Percentiles rank a stretch among this genome's conserved stretches.
Conservation (phyloP, 2,329 filamentous ascomycete species). For the Hirsutella minnesotensis region DNA sequence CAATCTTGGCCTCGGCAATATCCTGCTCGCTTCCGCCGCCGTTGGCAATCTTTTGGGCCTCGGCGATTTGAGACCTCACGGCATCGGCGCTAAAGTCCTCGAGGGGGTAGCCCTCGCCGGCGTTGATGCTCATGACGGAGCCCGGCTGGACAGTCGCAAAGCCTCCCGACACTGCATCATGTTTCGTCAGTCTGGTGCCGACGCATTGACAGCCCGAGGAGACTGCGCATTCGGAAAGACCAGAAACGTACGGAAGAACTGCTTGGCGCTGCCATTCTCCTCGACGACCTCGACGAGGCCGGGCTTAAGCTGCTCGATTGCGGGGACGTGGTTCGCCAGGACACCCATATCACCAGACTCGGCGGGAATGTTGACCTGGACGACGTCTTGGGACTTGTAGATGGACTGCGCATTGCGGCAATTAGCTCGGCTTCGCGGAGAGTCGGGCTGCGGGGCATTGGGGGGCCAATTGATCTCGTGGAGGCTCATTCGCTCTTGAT, state of each 20-base stretch:
- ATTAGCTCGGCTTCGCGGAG: slow-evolving; percentile 28
- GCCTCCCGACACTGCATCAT: slow-evolving; percentile 69
- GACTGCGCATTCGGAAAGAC: too few species aligned
- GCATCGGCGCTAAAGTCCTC: slow-evolving; percentile 94
- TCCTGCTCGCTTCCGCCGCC: slow-evolving; percentile 92
- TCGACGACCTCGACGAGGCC: slow-evolving; percentile 92
- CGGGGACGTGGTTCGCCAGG: slow-evolving; percentile 95
- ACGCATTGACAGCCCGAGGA: background rate
- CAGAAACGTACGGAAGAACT: slow-evolving; percentile 82
- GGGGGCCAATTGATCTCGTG: slow-evolving; percentile 15
- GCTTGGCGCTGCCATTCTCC: slow-evolving; percentile 81
- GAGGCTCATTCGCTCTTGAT: slow-evolving; percentile 7
- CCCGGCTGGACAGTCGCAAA: slow-evolving; percentile 95
- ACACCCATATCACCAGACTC: slow-evolving; percentile 99
- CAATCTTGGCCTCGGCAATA: slow-evolving; percentile 97
- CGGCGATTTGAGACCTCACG: slow-evolving; percentile 78
- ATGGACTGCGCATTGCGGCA: slow-evolving; percentile 48
- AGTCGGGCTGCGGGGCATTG: slow-evolving; percentile 2
- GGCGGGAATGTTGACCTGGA: slow-evolving; percentile 98
- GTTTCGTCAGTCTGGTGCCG: slow-evolving; percentile 5
- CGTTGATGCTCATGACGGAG: slow-evolving; percentile 94
- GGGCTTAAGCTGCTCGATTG: slow-evolving; percentile 97
- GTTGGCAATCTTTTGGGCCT: slow-evolving; percentile 88
- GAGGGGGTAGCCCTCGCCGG: slow-evolving; percentile 85
- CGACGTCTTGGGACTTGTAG: slow-evolving; percentile 57